These are phyloP conservation scores for Lactuca sativa DNA, from an alignment of 129 eudicot genomes.

Conservation along the genomic window DNA sequence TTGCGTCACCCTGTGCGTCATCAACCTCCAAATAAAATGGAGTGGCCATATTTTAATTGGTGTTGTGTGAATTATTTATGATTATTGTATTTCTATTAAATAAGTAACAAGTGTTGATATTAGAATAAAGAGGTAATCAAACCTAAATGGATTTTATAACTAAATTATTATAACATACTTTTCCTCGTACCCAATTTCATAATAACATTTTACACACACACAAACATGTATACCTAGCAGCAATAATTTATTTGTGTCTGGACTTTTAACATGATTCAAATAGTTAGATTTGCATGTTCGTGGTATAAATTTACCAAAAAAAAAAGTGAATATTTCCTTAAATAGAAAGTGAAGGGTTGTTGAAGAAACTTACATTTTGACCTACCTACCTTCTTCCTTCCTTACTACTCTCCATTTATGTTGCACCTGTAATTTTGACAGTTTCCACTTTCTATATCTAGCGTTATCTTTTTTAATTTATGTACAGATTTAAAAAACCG, in stretches of 20 bases:
- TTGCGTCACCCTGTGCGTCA: constrained; percentile 41
- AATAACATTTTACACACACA: not conserved
- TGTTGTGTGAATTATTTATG: not conserved
- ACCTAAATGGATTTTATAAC: constrained; percentile 13
- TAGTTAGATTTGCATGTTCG: not conserved
- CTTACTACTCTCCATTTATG: constrained; percentile 13
- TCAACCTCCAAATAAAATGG: constrained; percentile 35
- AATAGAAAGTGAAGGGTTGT: constrained; percentile 10
- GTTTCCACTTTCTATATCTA: constrained; percentile 7
- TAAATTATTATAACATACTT: constrained; percentile 7
- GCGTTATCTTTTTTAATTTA: not conserved
- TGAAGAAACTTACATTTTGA: constrained; percentile 14
- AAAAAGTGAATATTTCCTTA: constrained; percentile 17
- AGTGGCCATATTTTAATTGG: constrained; percentile 7
- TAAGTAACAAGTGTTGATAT: constrained; percentile 13
- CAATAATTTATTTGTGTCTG: too few relatives aligned
- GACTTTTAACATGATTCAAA: too few relatives aligned
- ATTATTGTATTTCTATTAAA: not conserved
- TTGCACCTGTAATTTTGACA: constrained; percentile 2
- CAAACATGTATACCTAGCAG: too few relatives aligned
- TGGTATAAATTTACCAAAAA: constrained; percentile 13
- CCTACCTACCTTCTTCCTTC: constrained; percentile 17
- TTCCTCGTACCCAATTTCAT: constrained; percentile 19
- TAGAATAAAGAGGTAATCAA: constrained; percentile 10
- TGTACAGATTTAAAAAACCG: not conserved